These are phyloP conservation scores for Pittosporum tobira DNA, from an alignment of 129 eudicot genomes.

Conservation along the genomic window DNA sequence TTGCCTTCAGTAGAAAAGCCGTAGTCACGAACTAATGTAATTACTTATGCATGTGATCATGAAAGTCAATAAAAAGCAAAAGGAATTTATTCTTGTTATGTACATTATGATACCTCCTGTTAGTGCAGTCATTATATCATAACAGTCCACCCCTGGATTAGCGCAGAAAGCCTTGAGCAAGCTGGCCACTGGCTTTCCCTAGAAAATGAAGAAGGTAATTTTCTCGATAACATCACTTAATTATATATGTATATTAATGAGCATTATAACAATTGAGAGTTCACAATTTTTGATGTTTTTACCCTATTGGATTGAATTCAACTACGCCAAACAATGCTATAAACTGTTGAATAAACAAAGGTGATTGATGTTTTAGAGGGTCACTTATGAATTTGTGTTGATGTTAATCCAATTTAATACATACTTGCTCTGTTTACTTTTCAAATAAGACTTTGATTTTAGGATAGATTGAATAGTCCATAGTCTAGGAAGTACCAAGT, in stretches of 20 bases:
- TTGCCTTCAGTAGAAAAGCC: conserved; percentile 27
- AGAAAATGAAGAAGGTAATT: background rate
- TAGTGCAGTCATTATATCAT: conserved; percentile 38
- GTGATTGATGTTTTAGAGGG: too few species aligned
- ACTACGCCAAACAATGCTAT: conserved; percentile 51
- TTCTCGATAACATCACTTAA: too few species aligned
- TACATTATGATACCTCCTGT: too few species aligned
- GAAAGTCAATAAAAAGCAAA: background rate
- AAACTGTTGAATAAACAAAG: conserved; percentile 25
- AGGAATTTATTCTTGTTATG: too few species aligned
- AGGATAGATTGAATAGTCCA: too few species aligned
- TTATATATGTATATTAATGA: background rate
- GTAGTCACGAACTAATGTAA: background rate
- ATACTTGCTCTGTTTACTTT: too few species aligned
- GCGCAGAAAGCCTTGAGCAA: conserved; percentile 45
- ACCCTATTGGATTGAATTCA: conserved; percentile 70
- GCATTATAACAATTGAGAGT: background rate
- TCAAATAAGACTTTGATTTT: too few species aligned
- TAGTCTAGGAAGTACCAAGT: too few species aligned
- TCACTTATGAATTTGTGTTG: too few species aligned
- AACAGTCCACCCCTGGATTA: conserved; percentile 49
- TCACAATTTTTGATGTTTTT: too few species aligned
- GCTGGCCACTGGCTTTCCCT: conserved; percentile 31
- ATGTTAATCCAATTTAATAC: too few species aligned
- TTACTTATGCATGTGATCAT: background rate